Evolutionary conservation across 768 basidiomycete genomes (phyloP).

Genomic region (Boletellus emodensis): DNA sequence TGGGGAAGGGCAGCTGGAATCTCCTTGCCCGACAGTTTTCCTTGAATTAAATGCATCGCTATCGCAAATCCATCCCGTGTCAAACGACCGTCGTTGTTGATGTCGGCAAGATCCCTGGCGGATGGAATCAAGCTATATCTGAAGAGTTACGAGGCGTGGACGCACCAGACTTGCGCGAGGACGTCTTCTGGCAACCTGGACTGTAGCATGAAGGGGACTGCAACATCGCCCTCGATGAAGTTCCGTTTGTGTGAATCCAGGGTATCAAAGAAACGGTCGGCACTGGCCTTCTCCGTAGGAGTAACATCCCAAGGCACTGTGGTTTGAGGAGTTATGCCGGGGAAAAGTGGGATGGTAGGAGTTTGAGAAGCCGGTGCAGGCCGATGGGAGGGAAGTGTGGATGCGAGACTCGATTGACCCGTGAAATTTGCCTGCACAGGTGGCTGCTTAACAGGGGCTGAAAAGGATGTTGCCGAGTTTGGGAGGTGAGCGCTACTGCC

Average conservation of each 20-base stretch:
- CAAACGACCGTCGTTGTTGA: slow-evolving; percentile 81
- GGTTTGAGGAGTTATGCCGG: slow-evolving; percentile 25
- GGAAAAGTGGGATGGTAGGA: slow-evolving; percentile 25
- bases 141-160: slow-evolving; percentile 5
- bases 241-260: slow-evolving; percentile 74
- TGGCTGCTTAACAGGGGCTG: slow-evolving; percentile 54
- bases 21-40: slow-evolving; percentile 74
- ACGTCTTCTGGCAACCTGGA: slow-evolving; percentile 77
- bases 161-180: slow-evolving; percentile 90
- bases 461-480: slow-evolving; percentile 46
- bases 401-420: slow-evolving; percentile 32
- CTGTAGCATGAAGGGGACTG: slow-evolving; percentile 93
- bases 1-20: slow-evolving; percentile 68
- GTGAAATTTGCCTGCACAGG: slow-evolving; percentile 55
- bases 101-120: slow-evolving; percentile 87
- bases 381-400: slow-evolving; percentile 22
- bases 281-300: slow-evolving; percentile 66
- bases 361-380: slow-evolving; percentile 16
- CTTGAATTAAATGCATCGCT: slow-evolving; percentile 90
- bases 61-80: slow-evolving; percentile 93
- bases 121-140: background rate
- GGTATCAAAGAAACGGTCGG: slow-evolving; percentile 78
- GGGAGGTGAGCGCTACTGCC: slow-evolving; percentile 57
- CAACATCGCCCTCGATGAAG: slow-evolving; percentile 88
- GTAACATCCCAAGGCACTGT: slow-evolving; percentile 76